Base-by-base conservation (phyloP, 768 basidiomycete species). In the Boletus speciosus region DNA sequence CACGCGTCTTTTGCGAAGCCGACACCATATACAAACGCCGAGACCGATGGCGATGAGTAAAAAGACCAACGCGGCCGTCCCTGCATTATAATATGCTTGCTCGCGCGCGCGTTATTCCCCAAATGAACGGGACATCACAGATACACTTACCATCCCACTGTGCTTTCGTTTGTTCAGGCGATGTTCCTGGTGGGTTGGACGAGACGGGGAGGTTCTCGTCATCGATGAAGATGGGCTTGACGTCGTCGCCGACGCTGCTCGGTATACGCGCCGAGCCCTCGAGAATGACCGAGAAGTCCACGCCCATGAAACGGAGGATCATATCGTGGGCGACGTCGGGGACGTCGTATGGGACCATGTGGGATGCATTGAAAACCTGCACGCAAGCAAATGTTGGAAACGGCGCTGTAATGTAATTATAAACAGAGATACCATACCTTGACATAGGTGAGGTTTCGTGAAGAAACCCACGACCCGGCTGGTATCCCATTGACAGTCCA, bases 261-360 rank as follows among this genome's bases (percentile, higher is more conserved):
- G 92, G 86, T 52, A 95, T 88, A 48, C 73, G 77, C 3, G 92
- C 93, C 0, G 91, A 85, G 32, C 89, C 86, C 23, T 89, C 93
- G 2, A 85, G 76, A 53, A 98, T 80, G 2, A 83, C 79, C 25
- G 86, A 81, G 62, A 96, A 90, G 74, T 98, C 88, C 55, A 94
- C 83, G 47, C 84, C 87, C 86, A 98, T 92, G 76, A 99, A 99
- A 14, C 97, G 90, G 38, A 97, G 82, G 61, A 99, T 96, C 97
- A 98, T 98, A 71, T 99, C 97, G 69, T 98, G 93, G 4, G 95
- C 78, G 19, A 87, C 83, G 48, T 90, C 81, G 0, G 94, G 95
- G 12, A 89, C 76, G 70, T 99, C 96, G 69, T 77, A 88, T 12
- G 89, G 86, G 8, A 83, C 96, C 97, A 98, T 99, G 71, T 98